Conservation (phyloP, 495 filamentous ascomycete genomes). For the Stereocaulon alpinum region DNA sequence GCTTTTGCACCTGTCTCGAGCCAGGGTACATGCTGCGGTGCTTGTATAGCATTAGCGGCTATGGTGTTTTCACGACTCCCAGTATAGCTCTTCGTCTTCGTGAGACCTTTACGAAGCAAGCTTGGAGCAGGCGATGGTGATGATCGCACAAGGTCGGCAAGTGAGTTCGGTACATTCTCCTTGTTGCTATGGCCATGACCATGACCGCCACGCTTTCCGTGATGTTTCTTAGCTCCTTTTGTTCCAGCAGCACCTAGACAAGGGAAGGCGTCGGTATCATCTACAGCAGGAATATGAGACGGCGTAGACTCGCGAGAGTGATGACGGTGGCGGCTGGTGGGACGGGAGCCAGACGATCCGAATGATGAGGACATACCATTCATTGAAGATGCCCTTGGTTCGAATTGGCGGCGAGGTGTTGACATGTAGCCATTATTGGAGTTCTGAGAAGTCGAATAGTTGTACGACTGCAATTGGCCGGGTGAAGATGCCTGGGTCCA, state of each 20-base stretch:
- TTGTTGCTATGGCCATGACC: constrained; percentile 48
- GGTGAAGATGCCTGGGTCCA: constrained; percentile 37
- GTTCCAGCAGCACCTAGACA: constrained; percentile 72
- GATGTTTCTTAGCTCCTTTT: constrained; percentile 76
- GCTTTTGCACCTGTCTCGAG: constrained; percentile 84
- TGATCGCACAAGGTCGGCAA: constrained; percentile 93
- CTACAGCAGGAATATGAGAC: constrained; percentile 64
- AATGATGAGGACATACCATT: constrained; percentile 19
- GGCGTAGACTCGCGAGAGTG: constrained; percentile 54
- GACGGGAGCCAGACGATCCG: constrained; percentile 49
- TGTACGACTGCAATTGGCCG: constrained; percentile 18
- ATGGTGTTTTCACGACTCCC: constrained; percentile 63
- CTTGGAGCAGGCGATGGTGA: constrained; percentile 61
- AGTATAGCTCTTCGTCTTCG: constrained; percentile 36
- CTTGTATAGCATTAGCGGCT: constrained; percentile 70
- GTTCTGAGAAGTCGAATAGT: constrained; percentile 17
- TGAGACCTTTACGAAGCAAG: constrained; percentile 28
- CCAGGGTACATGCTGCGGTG: constrained; percentile 92
- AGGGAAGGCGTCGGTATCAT: constrained; percentile 95
- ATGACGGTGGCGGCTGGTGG: constrained; percentile 77
- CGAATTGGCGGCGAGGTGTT: constrained; percentile 19
- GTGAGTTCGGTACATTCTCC: constrained; percentile 63
- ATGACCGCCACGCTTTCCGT: constrained; percentile 78
- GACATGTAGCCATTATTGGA: constrained; percentile 18
- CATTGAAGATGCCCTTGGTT: constrained; percentile 18